phyloP scores from a whole-genome alignment of 129 eudicot species.

The Saussurea involucrata region DNA sequence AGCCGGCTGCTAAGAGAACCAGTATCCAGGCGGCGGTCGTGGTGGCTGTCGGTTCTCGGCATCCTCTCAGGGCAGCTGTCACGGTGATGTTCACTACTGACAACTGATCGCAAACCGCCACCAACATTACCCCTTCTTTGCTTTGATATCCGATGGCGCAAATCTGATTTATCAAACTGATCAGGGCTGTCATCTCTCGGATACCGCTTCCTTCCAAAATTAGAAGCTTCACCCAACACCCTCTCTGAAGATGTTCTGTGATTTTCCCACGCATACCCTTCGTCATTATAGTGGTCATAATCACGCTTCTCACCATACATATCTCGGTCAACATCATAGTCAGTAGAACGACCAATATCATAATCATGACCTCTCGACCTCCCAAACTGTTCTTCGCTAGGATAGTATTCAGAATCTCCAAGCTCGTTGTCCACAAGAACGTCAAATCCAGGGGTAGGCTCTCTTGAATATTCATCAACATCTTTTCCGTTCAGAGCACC shows the following conservation, averaged over 20 bases:
- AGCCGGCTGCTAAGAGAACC: constrained; percentile 65
- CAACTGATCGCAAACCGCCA: constrained; percentile 59
- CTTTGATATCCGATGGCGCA: constrained; percentile 66
- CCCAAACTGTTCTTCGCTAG: constrained; percentile 63
- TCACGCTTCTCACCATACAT: constrained; percentile 40
- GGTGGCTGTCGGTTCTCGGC: constrained; percentile 47
- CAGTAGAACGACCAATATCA: constrained; percentile 47
- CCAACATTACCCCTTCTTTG: constrained; percentile 46
- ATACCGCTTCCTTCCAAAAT: constrained; percentile 46
- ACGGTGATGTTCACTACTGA: constrained; percentile 52
- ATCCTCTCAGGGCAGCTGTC: constrained; percentile 40
- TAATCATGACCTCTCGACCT: constrained; percentile 57
- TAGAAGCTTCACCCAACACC: constrained; percentile 31
- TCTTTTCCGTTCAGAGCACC: constrained; percentile 53
- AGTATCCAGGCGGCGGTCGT: constrained; percentile 17
- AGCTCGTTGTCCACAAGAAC: constrained; percentile 85
- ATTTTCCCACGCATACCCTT: constrained; percentile 59
- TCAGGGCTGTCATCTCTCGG: constrained; percentile 47
- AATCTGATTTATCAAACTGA: constrained; percentile 45
- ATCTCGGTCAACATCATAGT: constrained; percentile 56
- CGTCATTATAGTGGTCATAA: constrained; percentile 51
- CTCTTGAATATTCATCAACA: constrained; percentile 74
- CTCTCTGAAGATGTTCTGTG: constrained; percentile 57
- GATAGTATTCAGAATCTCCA: constrained; percentile 70
- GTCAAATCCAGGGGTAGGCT: constrained; percentile 95